Evolutionary conservation across 192 early-diverging fungal genomes (phyloP).

Genomic region (Coemansia reversa): DNA sequence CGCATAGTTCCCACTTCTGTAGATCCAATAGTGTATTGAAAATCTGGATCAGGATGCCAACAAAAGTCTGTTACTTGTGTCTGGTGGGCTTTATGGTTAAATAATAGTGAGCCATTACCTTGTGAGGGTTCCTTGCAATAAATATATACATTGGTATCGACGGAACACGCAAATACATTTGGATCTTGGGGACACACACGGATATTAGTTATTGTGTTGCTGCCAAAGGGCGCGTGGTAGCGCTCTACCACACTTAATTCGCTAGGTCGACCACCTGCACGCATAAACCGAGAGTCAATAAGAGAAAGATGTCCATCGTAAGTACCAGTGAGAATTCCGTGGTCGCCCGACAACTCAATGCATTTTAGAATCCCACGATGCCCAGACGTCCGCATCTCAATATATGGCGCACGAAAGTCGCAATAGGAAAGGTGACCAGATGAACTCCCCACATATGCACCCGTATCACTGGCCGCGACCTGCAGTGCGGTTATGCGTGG

Average conservation of each 20-base stretch:
- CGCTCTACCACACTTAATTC: background rate
- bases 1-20: slow-evolving; percentile 21
- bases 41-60: slow-evolving; percentile 39
- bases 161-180: slow-evolving; percentile 33
- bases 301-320: slow-evolving; percentile 16
- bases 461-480: slow-evolving; percentile 15
- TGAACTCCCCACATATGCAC: slow-evolving; percentile 28
- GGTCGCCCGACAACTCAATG: slow-evolving; percentile 16
- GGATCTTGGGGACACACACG: slow-evolving; percentile 36
- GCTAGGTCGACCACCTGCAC: background rate
- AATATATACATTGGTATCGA: slow-evolving; percentile 28
- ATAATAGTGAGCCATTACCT: slow-evolving; percentile 4
- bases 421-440: slow-evolving; percentile 19
- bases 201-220: slow-evolving; percentile 5
- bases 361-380: slow-evolving; percentile 14
- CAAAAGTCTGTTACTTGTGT: slow-evolving; percentile 31
- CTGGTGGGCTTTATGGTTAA: slow-evolving; percentile 38
- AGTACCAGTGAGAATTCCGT: slow-evolving; percentile 30
- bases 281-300: slow-evolving; percentile 32
- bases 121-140: slow-evolving; percentile 9
- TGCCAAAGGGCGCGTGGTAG: slow-evolving; percentile 9
- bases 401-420: slow-evolving; percentile 41
- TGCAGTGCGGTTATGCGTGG: slow-evolving; percentile 28
- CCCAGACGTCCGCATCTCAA: slow-evolving; percentile 10
- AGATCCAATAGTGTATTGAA: slow-evolving; percentile 45